Conservation (phyloP, 768 basidiomycete genomes). For the Serendipita vermifera region DNA sequence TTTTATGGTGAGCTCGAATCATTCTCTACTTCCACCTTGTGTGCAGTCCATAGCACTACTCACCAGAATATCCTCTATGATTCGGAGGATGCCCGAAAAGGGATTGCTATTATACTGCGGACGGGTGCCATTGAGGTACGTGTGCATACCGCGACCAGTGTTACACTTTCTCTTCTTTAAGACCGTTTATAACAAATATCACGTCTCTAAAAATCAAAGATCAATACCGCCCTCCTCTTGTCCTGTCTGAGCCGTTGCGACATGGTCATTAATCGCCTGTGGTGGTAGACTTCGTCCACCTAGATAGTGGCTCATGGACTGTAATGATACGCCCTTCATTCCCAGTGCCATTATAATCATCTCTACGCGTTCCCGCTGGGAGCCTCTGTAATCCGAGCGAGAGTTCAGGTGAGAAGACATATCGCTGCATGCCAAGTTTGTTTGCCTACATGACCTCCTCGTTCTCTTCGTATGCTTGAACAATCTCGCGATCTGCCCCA, state of each 20-base stretch:
- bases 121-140: too few species aligned
- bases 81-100: too few species aligned
- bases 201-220: not conserved
- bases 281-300: not conserved
- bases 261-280: too few species aligned
- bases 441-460: conserved; percentile 51
- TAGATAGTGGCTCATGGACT: not conserved
- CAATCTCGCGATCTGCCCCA: conserved; percentile 46
- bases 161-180: too few species aligned
- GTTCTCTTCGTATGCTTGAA: conserved; percentile 56
- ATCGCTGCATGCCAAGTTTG: too few species aligned
- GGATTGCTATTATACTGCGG: too few species aligned
- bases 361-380: not conserved
- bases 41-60: too few species aligned
- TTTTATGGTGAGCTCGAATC: too few species aligned
- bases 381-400: not conserved
- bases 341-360: not conserved
- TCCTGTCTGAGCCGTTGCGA: too few species aligned
- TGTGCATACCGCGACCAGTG: too few species aligned
- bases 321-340: not conserved
- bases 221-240: not conserved
- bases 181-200: not conserved
- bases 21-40: too few species aligned
- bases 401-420: not conserved
- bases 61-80: too few species aligned